Evolutionary conservation across 2,329 filamentous ascomycete genomes (phyloP).

Genomic region (Gnomoniopsis smithogilvyi): DNA sequence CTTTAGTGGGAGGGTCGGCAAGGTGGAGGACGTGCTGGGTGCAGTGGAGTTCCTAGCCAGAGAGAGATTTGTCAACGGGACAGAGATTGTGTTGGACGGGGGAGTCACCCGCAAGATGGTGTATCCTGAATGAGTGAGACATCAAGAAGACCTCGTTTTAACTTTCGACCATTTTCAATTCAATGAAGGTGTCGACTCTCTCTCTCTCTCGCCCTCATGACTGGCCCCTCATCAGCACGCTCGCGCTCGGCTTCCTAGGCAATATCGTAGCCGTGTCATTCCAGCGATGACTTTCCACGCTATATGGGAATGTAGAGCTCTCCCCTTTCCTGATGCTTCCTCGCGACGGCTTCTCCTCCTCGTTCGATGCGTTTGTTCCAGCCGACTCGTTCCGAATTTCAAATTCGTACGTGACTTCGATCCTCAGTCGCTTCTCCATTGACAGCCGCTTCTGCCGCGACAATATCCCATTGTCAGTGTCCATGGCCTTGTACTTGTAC

Average conservation of each 20-base stretch:
- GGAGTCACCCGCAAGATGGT: conserved; percentile 30
- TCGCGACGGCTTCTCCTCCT: neutral
- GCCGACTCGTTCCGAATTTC: conserved; percentile 12
- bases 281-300: neutral
- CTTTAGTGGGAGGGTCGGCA: conserved; percentile 45
- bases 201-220: neutral
- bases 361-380: neutral
- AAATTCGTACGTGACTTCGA: conserved; percentile 17
- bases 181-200: neutral
- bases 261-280: conserved; percentile 3
- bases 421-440: conserved; percentile 15
- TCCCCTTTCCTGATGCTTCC: neutral
- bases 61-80: conserved; percentile 27
- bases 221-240: neutral
- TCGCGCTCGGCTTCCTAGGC: neutral
- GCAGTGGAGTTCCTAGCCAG: conserved; percentile 26
- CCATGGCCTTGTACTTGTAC: conserved; percentile 11
- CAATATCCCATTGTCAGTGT: conserved; percentile 12
- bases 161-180: neutral
- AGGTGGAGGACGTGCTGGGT: conserved; percentile 38
- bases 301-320: neutral
- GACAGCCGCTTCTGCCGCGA: conserved; percentile 15
- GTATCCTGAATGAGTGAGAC: conserved; percentile 25
- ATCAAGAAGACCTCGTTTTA: neutral
- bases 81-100: conserved; percentile 28